These are phyloP conservation scores for Ambrosia artemisiifolia DNA, from an alignment of 129 eudicot genomes.

Conservation along the genomic window DNA sequence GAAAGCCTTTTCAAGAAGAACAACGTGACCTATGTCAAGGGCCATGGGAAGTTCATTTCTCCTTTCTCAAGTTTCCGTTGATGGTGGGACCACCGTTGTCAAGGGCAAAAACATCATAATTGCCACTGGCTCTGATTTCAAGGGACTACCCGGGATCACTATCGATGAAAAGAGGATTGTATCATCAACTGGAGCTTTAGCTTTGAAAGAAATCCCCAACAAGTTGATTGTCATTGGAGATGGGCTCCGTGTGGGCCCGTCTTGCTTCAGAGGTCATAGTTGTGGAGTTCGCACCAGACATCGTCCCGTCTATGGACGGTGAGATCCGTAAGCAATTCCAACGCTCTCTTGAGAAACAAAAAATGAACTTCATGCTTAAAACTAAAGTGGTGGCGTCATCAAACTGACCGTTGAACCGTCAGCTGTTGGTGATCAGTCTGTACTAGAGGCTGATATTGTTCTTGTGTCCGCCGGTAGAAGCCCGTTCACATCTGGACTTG, in stretches of 20 bases:
- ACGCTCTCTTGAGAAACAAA: constrained; percentile 87
- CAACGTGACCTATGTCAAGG: constrained; percentile 84
- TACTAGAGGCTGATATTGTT: constrained; percentile 85
- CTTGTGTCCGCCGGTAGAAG: constrained; percentile 84
- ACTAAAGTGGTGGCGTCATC: constrained; percentile 75
- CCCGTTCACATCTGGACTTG: constrained; percentile 75
- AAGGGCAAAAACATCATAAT: constrained; percentile 24
- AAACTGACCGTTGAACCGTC: constrained; percentile 83
- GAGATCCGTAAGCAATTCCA: constrained; percentile 55
- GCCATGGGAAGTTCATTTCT: constrained; percentile 73
- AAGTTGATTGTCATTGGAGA: constrained; percentile 19
- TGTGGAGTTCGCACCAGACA: constrained; percentile 18
- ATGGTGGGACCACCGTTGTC: constrained; percentile 10
- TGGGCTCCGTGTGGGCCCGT: constrained; percentile 28
- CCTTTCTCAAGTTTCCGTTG: constrained; percentile 57
- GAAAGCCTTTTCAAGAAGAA: constrained; percentile 87
- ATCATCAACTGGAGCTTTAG: constrained; percentile 24
- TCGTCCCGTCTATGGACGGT: constrained; percentile 27
- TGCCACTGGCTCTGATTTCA: constrained; percentile 27
- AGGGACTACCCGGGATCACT: constrained; percentile 27
- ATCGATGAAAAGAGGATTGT: constrained; percentile 25
- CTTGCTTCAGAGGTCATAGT: constrained; percentile 23
- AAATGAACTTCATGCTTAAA: constrained; percentile 85
- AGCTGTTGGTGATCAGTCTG: constrained; percentile 77
- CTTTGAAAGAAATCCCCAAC: constrained; percentile 16